These are phyloP conservation scores for Leucoagaricus sp. DNA, from an alignment of 1,284 basidiomycete genomes.

Conservation along the genomic window DNA sequence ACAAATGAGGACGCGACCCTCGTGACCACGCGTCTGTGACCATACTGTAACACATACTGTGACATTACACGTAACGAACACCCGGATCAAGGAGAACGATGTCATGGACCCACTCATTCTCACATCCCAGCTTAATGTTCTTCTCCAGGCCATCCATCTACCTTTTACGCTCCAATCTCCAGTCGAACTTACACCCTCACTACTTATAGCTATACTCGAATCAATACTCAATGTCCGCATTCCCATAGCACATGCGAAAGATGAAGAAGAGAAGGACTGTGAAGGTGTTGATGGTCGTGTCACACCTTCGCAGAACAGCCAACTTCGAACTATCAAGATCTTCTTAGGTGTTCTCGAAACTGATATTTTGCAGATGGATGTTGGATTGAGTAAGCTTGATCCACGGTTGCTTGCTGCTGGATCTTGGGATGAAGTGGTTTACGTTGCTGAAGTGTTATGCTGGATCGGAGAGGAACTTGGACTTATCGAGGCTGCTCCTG, in stretches of 20 bases:
- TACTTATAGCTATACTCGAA: constrained; percentile 67
- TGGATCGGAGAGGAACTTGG: constrained; percentile 57
- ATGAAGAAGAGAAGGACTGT: neutral
- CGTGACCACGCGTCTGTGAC: constrained; percentile 2
- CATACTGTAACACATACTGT: neutral
- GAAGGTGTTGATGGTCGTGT: neutral
- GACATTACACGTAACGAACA: neutral
- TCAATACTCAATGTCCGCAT: constrained; percentile 57
- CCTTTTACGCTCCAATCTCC: constrained; percentile 58
- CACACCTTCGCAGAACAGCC: constrained; percentile 30
- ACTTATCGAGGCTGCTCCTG: constrained; percentile 27
- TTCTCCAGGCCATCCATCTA: constrained; percentile 52
- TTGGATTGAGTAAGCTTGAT: constrained; percentile 64
- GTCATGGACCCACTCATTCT: neutral
- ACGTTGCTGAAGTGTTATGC: constrained; percentile 62
- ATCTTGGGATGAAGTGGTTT: constrained; percentile 62
- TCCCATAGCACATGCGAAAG: constrained; percentile 32
- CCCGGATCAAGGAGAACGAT: neutral
- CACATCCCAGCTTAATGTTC: constrained; percentile 33
- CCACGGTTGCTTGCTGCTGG: constrained; percentile 62
- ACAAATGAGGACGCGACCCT: constrained; percentile 4
- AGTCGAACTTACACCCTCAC: constrained; percentile 67
- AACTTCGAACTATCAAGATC: constrained; percentile 68
- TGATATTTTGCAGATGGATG: constrained; percentile 60
- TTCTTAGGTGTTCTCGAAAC: constrained; percentile 76